Evolutionary conservation across 805 yeast species (phyloP).

Genomic region (Tetrapisispora arboricola): DNA sequence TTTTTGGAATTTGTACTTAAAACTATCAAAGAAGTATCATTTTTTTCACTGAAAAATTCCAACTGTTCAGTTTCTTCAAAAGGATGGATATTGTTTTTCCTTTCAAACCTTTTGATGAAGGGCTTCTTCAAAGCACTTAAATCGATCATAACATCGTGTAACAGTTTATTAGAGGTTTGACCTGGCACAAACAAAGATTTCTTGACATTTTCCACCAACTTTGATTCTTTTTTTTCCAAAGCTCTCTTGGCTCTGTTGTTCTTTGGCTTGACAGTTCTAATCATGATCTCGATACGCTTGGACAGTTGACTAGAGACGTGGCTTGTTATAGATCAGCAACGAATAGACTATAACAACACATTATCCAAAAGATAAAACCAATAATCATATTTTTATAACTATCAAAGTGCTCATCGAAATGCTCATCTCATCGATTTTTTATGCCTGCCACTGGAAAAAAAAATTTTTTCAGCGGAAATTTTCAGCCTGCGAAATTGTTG

Average conservation of each 20-base stretch:
- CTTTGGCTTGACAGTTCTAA: slow-evolving; percentile 65
- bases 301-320: too few relatives aligned
- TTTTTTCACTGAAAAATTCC: slow-evolving; percentile 92
- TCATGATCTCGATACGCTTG: too few relatives aligned
- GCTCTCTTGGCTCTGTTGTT: slow-evolving; percentile 95
- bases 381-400: too few relatives aligned
- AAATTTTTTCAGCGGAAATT: slow-evolving; percentile 4
- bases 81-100: slow-evolving; percentile 83
- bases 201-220: slow-evolving; percentile 80
- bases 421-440: slow-evolving; percentile 5
- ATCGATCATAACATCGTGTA: slow-evolving; percentile 86
- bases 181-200: slow-evolving; percentile 90
- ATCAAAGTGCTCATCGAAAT: too few relatives aligned
- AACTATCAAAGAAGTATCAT: slow-evolving; percentile 79
- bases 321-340: too few relatives aligned
- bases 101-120: slow-evolving; percentile 70
- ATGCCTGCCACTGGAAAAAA: not conserved
- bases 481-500: not conserved
- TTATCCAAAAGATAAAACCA: too few relatives aligned
- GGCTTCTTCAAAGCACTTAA: slow-evolving; percentile 88
- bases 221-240: slow-evolving; percentile 77
- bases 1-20: slow-evolving; percentile 75
- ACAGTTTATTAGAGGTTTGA: slow-evolving; percentile 58
- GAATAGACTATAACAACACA: not conserved
- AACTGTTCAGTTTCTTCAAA: slow-evolving; percentile 80